Evolutionary conservation across 2,329 filamentous ascomycete species (phyloP), one percentile per base, ranked within the genome.

Genomic region (Colletotrichum paranaense): DNA sequence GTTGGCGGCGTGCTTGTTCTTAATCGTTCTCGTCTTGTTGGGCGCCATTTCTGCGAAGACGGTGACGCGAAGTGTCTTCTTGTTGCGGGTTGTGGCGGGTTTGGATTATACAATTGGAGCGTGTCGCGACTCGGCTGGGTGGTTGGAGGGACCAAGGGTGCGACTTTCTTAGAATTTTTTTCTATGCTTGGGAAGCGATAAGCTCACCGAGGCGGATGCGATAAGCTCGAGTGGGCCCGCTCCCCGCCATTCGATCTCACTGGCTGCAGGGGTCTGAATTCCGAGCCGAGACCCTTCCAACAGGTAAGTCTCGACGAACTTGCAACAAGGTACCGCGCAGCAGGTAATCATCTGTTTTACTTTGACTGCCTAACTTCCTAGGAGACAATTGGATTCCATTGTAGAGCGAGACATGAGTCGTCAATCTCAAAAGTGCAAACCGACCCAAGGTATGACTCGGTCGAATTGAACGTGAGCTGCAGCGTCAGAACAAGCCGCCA

Each of bases 1-100:
- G 75, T 87, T 85, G 65, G 84, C 81, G 62, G 90, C 89, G 79
- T 92, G 89, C 80, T 92, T 92, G 80, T 91, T 92, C 79, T 92
- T 92, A 63, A 92, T 81, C 22, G 89, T 91, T 62, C 83, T 85
- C 62, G 91, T 92, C 75, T 86, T 84, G 76, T 86, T 86, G 59
- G 86, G 86, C 75, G 87, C 86, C 90, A 92, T 92, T 75, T 74
- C 76, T 75, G 75, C 76, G 76, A 62, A 62, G 30, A 19, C 60
- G 16, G 53, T 19, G 42, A 49, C 19, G 42, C n/a, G 14, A 42
- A 3, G 55, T 38, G 63, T 42, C 38, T 7, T 42, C 38, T 8
- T 24, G 63, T 28, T 28, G 59, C 60, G 60, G 30, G 16, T n/a
- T 49, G 28, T 28, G 58, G 35, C 56, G 30, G 52, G 52, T 52